Evolutionary conservation across 305 asterid genomes (phyloP).

Genomic region (Solanum hybrid): DNA sequence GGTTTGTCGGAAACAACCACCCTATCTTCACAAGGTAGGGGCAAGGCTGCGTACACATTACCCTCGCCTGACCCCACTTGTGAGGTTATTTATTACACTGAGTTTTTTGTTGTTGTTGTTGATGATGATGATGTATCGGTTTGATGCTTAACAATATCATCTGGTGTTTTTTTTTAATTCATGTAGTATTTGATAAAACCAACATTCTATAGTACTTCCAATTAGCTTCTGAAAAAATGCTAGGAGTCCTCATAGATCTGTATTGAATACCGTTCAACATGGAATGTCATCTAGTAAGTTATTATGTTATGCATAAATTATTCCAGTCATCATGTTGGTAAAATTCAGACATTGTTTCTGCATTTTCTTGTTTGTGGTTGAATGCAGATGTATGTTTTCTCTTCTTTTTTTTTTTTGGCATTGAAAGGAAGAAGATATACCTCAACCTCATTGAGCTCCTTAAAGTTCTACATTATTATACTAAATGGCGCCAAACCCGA

Average conservation of each 20-base stretch:
- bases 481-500: not conserved
- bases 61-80: not conserved
- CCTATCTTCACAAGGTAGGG: not conserved
- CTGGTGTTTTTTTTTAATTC: not conserved
- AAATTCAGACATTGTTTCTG: not conserved
- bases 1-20: not conserved
- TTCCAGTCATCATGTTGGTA: not conserved
- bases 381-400: not conserved
- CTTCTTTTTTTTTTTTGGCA: not conserved
- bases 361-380: not conserved
- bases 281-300: not conserved
- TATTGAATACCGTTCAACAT: not conserved
- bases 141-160: no score
- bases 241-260: not conserved
- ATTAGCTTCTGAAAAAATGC: not conserved
- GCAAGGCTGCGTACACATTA: not conserved
- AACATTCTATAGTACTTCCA: not conserved
- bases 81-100: not conserved
- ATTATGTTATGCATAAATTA: not conserved
- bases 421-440: not conserved
- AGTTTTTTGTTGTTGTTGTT: no score
- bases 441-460: slow-evolving; percentile 2
- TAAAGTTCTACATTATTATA: not conserved
- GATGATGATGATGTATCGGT: no score
- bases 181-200: not conserved